These are phyloP conservation scores for Microbotryum intermedium DNA, from an alignment of 1,284 basidiomycete species.

Conservation along the genomic window DNA sequence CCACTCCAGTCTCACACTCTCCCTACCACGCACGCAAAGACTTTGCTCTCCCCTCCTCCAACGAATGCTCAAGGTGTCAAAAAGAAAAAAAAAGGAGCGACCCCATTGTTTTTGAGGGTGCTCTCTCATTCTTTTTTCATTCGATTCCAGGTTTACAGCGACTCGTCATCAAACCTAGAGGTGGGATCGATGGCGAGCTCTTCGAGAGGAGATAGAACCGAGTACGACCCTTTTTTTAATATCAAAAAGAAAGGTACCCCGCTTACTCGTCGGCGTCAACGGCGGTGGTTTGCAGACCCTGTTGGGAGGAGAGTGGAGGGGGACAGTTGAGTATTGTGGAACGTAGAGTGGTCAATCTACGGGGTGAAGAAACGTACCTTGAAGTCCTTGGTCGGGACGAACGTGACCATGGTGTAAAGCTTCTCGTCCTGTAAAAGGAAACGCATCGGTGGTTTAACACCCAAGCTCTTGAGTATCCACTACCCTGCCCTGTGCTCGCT, in stretches of 20 bases:
- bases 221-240: neutral
- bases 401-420: conserved; percentile 81
- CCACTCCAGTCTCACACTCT: no score
- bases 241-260: neutral
- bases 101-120: no score
- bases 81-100: no score
- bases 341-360: neutral
- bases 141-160: no score
- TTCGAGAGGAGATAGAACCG: neutral
- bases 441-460: neutral
- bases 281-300: conserved; percentile 74
- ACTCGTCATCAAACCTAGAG: no score
- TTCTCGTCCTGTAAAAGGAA: conserved; percentile 57
- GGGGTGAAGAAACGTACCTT: conserved; percentile 52
- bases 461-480: neutral
- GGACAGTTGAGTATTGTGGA: neutral
- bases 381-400: conserved; percentile 61
- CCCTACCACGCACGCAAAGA: no score
- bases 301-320: neutral
- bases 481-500: no score
- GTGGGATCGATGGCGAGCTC: no score
- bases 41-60: no score
- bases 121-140: no score
- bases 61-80: no score
- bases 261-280: conserved; percentile 50